Percentiles rank a stretch among this genome's conserved stretches.
These are phyloP conservation scores for Periconia macrospinosa DNA, from an alignment of 2,329 filamentous ascomycete genomes.

Conservation along the genomic window DNA sequence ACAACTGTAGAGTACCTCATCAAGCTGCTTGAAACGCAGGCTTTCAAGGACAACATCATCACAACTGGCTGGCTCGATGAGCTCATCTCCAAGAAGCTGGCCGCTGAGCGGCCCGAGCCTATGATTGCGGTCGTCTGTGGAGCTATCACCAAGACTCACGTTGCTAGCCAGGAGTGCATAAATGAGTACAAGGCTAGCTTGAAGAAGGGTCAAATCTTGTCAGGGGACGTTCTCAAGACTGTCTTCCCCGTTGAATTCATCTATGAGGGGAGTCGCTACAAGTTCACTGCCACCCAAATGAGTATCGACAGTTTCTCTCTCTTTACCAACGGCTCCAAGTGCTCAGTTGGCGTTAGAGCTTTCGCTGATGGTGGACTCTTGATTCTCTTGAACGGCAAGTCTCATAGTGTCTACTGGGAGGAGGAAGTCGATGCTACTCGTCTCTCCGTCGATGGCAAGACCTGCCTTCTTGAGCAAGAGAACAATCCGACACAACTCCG, in stretches of 20 bases:
- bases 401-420: conserved; percentile 99
- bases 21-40: conserved; percentile 96
- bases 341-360: conserved; percentile 86
- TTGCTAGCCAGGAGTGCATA: conserved; percentile 86
- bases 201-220: conserved; percentile 95
- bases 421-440: conserved; percentile 96
- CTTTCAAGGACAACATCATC: conserved; percentile 98
- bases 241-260: conserved; percentile 99
- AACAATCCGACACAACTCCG: conserved; percentile 97
- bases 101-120: conserved; percentile 89
- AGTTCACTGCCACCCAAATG: conserved; percentile 94
- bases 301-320: conserved; percentile 93
- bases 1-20: conserved; percentile 99
- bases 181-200: conserved; percentile 84
- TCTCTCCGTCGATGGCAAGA: conserved; percentile 96
- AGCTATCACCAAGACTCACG: conserved; percentile 91
- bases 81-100: conserved; percentile 96
- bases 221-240: conserved; percentile 95
- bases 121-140: conserved; percentile 94
- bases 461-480: conserved; percentile 95
- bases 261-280: conserved; percentile 94
- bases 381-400: conserved; percentile 88
- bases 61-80: conserved; percentile 98
- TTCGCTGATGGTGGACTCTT: conserved; percentile 93
- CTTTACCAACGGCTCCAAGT: conserved; percentile 98